Evolutionary conservation across 1,284 basidiomycete genomes (phyloP).

Genomic region (Termitomyces sp.): DNA sequence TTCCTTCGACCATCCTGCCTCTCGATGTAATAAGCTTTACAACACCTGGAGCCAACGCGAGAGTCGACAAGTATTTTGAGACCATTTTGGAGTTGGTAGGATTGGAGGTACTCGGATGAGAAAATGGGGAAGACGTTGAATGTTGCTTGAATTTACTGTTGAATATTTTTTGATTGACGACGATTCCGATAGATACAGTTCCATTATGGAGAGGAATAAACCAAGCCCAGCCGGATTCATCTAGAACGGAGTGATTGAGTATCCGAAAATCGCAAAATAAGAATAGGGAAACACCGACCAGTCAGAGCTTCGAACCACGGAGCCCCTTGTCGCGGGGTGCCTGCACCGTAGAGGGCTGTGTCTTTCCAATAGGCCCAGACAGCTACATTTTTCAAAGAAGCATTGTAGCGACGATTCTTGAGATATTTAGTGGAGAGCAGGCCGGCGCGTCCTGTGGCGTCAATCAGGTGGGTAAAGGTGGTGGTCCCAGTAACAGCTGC

Average conservation of each 20-base stretch:
- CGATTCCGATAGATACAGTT: slow-evolving; percentile 65
- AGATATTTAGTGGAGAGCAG: slow-evolving; percentile 62
- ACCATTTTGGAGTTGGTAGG: slow-evolving; percentile 28
- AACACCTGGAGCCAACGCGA: slow-evolving; percentile 52
- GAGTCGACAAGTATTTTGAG: slow-evolving; percentile 45
- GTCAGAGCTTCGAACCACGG: slow-evolving; percentile 71
- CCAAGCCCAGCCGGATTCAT: slow-evolving; percentile 75
- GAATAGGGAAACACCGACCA: slow-evolving; percentile 33
- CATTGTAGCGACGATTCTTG: slow-evolving; percentile 64
- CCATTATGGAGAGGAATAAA: slow-evolving; percentile 71
- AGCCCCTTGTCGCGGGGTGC: slow-evolving; percentile 52
- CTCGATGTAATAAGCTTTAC: slow-evolving; percentile 47
- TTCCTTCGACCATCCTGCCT: slow-evolving; percentile 41
- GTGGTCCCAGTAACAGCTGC: slow-evolving; percentile 39
- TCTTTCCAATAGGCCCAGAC: slow-evolving; percentile 73
- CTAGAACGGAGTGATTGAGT: slow-evolving; percentile 31
- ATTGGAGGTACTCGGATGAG: slow-evolving; percentile 22
- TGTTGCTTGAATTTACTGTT: slow-evolving; percentile 35
- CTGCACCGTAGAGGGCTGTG: slow-evolving; percentile 49
- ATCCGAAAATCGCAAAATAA: background rate
- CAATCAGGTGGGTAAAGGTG: slow-evolving; percentile 60
- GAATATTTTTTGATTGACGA: slow-evolving; percentile 58
- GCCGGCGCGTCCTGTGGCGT: slow-evolving; percentile 66
- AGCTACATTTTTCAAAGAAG: slow-evolving; percentile 66
- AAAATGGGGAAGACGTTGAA: slow-evolving; percentile 35